Conservation (phyloP, 768 basidiomycete species). For the Pleurotus tuoliensis region DNA sequence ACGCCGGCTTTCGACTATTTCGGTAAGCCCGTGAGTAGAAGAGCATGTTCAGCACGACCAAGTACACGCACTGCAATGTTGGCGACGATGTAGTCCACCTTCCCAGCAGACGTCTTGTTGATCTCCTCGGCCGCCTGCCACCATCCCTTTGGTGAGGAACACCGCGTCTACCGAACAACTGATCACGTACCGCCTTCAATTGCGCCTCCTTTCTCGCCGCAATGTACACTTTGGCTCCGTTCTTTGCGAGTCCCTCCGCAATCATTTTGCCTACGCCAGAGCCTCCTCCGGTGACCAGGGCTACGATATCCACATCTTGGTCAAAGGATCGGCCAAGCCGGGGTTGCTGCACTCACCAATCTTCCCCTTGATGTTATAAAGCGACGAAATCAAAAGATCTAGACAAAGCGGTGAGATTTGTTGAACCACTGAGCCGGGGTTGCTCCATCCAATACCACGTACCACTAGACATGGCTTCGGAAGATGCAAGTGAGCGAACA, state of each 20-base stretch:
- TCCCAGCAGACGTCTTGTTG: slow-evolving; percentile 55
- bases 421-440: neutral
- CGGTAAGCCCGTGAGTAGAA: neutral
- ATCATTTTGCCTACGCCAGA: slow-evolving; percentile 86
- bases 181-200: slow-evolving; percentile 58
- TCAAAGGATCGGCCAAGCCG: neutral
- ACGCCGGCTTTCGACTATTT: slow-evolving; percentile 73
- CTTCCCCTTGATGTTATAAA: slow-evolving; percentile 69
- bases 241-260: slow-evolving; percentile 75
- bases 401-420: neutral
- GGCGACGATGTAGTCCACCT: slow-evolving; percentile 69
- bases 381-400: slow-evolving; percentile 50
- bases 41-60: neutral
- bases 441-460: neutral
- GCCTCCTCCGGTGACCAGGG: slow-evolving; percentile 79
- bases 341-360: slow-evolving; percentile 41
- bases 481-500: neutral
- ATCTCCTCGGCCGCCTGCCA: slow-evolving; percentile 52
- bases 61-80: slow-evolving; percentile 60
- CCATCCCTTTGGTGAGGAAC: neutral
- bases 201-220: slow-evolving; percentile 80
- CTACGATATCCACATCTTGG: slow-evolving; percentile 26
- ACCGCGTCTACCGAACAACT: neutral
- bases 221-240: slow-evolving; percentile 88
- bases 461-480: neutral